Conservation (phyloP, 225 moss, liverwort and hornwort species). For the Straminergon stramineum region DNA sequence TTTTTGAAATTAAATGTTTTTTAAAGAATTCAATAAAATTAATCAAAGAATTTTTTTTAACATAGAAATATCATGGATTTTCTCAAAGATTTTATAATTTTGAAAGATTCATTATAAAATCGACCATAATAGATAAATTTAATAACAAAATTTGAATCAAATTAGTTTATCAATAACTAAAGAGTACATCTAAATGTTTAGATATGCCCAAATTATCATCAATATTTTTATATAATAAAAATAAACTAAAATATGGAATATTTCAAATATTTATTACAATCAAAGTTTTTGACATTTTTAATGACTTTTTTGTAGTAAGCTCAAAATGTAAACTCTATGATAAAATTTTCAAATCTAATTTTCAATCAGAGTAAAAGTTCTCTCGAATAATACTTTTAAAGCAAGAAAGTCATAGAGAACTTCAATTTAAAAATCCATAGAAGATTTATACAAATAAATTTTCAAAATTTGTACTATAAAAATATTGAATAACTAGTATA, state of each 20-base stretch:
- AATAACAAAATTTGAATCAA: background rate
- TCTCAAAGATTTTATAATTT: background rate
- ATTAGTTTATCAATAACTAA: background rate
- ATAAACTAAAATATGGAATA: background rate
- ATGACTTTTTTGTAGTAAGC: background rate
- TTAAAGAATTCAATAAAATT: too few species aligned
- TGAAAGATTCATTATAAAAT: background rate
- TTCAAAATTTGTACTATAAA: fast-evolving
- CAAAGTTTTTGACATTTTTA: background rate
- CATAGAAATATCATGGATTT: fast-evolving
- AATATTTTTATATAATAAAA: background rate
- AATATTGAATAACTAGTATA: background rate
- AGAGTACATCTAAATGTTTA: background rate
- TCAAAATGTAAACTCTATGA: background rate
- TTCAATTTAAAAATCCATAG: background rate
- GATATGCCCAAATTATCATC: background rate
- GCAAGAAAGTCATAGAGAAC: too few species aligned
- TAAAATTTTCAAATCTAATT: background rate
- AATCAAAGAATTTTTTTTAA: background rate
- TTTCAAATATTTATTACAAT: background rate
- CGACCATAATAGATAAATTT: fast-evolving
- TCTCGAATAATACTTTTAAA: background rate
- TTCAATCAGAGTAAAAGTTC: background rate
- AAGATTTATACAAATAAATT: background rate
- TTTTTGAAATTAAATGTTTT: too few species aligned